These are phyloP conservation scores for Kwoniella sp. DNA, from an alignment of 768 basidiomycete species.

Conservation along the genomic window DNA sequence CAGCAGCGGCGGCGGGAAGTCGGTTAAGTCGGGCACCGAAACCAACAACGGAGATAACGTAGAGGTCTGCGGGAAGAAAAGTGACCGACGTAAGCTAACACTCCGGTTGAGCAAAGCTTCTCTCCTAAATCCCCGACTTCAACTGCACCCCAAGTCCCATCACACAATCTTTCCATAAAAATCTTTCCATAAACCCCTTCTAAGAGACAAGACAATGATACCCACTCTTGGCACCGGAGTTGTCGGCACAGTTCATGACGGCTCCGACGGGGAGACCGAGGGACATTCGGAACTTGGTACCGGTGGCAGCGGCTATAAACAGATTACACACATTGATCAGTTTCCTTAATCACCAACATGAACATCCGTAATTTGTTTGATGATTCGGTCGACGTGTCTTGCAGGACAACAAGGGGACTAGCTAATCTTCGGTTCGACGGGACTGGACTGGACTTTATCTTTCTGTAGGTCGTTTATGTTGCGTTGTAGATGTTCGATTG, in stretches of 20 bases:
- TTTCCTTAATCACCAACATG: background rate
- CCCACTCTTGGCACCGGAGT: slow-evolving; percentile 90
- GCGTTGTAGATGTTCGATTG: no score
- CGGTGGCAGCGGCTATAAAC: slow-evolving; percentile 60
- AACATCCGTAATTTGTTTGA: no score
- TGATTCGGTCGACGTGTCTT: no score
- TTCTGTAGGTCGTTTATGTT: background rate
- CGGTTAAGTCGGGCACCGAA: slow-evolving; percentile 96
- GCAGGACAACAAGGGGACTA: background rate
- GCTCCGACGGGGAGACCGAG: slow-evolving; percentile 57
- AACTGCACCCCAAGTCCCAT: no score
- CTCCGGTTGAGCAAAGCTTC: no score
- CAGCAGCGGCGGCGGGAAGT: slow-evolving; percentile 76
- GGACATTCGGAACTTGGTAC: slow-evolving; percentile 93
- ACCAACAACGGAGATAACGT: slow-evolving; percentile 89
- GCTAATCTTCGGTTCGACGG: background rate
- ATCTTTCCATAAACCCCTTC: no score
- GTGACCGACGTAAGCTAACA: no score
- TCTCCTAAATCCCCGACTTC: no score
- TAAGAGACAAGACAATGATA: no score
- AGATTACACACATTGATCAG: background rate
- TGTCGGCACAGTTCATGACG: slow-evolving; percentile 96
- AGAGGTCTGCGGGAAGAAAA: slow-evolving; percentile 43
- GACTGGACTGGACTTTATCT: background rate
- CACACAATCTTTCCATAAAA: no score